phyloP scores from a whole-genome alignment of 495 filamentous ascomycete genomes.

The Penicillium bialowiezense region DNA sequence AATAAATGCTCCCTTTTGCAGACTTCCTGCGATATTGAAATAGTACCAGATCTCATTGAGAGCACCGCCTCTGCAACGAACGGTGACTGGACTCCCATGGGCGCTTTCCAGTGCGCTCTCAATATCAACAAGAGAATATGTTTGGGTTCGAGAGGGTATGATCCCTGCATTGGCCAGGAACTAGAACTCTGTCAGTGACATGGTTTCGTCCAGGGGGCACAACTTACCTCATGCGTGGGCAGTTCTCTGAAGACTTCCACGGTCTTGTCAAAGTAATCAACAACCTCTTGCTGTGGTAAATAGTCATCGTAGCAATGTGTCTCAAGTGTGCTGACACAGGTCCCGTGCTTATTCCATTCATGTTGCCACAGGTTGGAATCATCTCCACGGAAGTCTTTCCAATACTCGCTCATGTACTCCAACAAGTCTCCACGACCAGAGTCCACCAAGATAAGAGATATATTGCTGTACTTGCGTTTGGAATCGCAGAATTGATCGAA shows the following conservation, averaged over 20 bases:
- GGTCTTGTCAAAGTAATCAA: conserved; percentile 59
- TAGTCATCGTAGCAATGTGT: conserved; percentile 72
- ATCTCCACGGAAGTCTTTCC: conserved; percentile 65
- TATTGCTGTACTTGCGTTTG: conserved; percentile 65
- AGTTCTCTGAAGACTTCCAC: conserved; percentile 47
- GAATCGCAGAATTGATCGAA: conserved; percentile 73
- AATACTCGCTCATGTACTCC: conserved; percentile 73
- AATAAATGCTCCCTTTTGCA: conserved; percentile 75
- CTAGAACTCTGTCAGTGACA: conserved; percentile 15
- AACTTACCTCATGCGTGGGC: conserved; percentile 42
- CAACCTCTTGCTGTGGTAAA: conserved; percentile 56
- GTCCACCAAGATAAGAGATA: conserved; percentile 62
- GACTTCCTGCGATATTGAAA: conserved; percentile 73
- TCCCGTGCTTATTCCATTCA: conserved; percentile 84
- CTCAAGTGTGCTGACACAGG: conserved; percentile 59
- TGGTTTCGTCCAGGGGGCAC: background rate
- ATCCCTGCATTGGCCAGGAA: conserved; percentile 50
- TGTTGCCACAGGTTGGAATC: conserved; percentile 76
- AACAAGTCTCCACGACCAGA: conserved; percentile 62
- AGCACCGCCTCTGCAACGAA: conserved; percentile 58
- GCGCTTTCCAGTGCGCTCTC: conserved; percentile 58
- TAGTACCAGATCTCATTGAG: conserved; percentile 85
- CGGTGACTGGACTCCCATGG: conserved; percentile 64
- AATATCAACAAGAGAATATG: conserved; percentile 63
- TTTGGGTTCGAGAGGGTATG: conserved; percentile 38